Conservation (phyloP, 441 rosid species). For the Dalechampia spathulata region DNA sequence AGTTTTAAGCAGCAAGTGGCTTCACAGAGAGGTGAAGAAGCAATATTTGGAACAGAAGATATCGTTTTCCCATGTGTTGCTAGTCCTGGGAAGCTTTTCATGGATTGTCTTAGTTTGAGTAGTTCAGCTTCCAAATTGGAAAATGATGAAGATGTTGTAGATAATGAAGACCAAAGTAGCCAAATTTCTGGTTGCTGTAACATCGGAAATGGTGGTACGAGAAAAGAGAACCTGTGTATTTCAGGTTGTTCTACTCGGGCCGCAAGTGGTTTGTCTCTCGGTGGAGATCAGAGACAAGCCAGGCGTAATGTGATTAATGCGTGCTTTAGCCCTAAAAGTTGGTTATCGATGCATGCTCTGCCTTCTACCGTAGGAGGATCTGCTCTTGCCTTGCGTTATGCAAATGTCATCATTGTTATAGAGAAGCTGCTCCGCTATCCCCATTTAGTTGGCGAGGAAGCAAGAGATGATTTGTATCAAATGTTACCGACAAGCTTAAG, state of each 20-base stretch:
- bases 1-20: conserved; percentile 30
- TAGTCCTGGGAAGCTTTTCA: conserved; percentile 74
- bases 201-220: conserved; percentile 25
- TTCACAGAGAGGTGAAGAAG: conserved; percentile 37
- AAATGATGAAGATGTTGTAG: conserved; percentile 33
- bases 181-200: conserved; percentile 39
- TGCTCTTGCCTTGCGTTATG: conserved; percentile 83
- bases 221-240: conserved; percentile 22
- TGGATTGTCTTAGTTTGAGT: conserved; percentile 76
- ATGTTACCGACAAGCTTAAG: conserved; percentile 86
- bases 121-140: conserved; percentile 51
- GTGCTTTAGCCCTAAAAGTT: conserved; percentile 42
- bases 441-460: conserved; percentile 95
- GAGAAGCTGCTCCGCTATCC: conserved; percentile 90
- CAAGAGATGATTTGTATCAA: conserved; percentile 88
- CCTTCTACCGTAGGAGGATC: conserved; percentile 80
- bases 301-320: conserved; percentile 20
- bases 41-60: conserved; percentile 47
- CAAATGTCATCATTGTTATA: conserved; percentile 77
- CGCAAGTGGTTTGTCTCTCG: conserved; percentile 22
- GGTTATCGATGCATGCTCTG: conserved; percentile 43
- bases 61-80: conserved; percentile 63
- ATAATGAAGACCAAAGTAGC: conserved; percentile 33
- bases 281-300: conserved; percentile 28
- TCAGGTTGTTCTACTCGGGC: conserved; percentile 25